A percentile compares a stretch with the other conserved stretches of the same genome.
phyloP scores from a whole-genome alignment of 805 yeast genomes.

The Nakazawaea populi region DNA sequence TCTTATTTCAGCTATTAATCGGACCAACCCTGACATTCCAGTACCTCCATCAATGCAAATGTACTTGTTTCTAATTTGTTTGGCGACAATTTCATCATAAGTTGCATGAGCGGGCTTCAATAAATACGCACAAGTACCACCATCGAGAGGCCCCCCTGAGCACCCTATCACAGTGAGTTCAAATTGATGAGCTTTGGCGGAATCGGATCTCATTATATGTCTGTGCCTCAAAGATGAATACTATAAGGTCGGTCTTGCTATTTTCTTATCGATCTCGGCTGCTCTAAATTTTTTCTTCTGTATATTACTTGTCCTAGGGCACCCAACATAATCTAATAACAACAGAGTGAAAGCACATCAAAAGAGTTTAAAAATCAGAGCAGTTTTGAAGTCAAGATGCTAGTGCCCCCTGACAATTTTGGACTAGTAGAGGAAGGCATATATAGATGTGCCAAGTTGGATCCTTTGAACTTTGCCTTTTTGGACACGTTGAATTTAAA shows the following conservation, averaged over 20 bases:
- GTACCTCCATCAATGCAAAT: constrained; percentile 78
- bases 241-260: neutral
- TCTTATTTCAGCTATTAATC: constrained; percentile 20
- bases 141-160: constrained; percentile 81
- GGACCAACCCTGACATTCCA: constrained; percentile 53
- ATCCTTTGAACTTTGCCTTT: constrained; percentile 72
- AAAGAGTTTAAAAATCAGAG: too few relatives aligned
- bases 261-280: neutral
- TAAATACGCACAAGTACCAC: constrained; percentile 61
- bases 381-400: constrained; percentile 36
- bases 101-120: constrained; percentile 47
- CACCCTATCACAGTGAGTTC: constrained; percentile 69
- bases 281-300: neutral
- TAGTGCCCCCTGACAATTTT: constrained; percentile 89
- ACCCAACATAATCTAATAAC: too few relatives aligned
- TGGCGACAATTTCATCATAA: constrained; percentile 30
- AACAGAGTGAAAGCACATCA: too few relatives aligned
- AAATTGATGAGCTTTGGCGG: constrained; percentile 22
- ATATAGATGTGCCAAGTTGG: constrained; percentile 75
- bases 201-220: neutral
- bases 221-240: neutral
- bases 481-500: constrained; percentile 64
- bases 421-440: constrained; percentile 88
- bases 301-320: neutral
- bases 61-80: constrained; percentile 27